Conservation (phyloP, 495 filamentous ascomycete species). For the Sordaria brevicollis region DNA sequence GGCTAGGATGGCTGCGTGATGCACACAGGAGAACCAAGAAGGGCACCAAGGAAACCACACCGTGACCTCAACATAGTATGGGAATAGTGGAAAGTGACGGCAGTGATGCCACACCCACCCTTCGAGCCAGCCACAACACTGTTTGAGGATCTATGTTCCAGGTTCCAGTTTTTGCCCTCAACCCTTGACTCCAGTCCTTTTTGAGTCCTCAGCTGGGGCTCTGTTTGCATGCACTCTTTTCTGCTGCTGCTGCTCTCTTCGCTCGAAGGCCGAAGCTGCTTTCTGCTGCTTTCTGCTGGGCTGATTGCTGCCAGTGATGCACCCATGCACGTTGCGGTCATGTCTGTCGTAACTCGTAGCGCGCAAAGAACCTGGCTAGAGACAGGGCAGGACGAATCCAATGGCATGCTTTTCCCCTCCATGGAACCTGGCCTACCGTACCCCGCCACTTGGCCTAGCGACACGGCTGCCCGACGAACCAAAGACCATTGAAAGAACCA, state of each 20-base stretch:
- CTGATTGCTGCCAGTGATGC: neutral
- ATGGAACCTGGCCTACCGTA: conserved; percentile 10
- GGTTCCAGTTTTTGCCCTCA: neutral
- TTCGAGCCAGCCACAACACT: neutral
- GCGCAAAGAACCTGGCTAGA: neutral
- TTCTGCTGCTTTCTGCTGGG: no score
- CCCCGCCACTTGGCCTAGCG: conserved; percentile 22
- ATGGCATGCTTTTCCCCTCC: conserved; percentile 9
- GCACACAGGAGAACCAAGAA: neutral
- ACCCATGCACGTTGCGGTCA: neutral
- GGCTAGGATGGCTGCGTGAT: neutral
- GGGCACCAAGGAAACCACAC: neutral
- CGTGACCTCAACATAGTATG: neutral
- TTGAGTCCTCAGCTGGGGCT: no score
- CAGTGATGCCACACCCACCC: neutral
- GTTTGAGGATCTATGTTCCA: neutral
- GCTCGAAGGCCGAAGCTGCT: no score
- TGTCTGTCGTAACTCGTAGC: neutral
- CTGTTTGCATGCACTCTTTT: no score
- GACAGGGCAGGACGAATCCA: neutral
- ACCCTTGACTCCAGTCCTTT: no score
- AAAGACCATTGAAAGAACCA: neutral
- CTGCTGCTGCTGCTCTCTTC: no score
- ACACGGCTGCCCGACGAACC: conserved; percentile 1
- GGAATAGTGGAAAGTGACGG: no score